Evolutionary conservation across 2,329 filamentous ascomycete species (phyloP), one percentile per base, ranked within the genome.

Genomic region (Didymella segeticola): DNA sequence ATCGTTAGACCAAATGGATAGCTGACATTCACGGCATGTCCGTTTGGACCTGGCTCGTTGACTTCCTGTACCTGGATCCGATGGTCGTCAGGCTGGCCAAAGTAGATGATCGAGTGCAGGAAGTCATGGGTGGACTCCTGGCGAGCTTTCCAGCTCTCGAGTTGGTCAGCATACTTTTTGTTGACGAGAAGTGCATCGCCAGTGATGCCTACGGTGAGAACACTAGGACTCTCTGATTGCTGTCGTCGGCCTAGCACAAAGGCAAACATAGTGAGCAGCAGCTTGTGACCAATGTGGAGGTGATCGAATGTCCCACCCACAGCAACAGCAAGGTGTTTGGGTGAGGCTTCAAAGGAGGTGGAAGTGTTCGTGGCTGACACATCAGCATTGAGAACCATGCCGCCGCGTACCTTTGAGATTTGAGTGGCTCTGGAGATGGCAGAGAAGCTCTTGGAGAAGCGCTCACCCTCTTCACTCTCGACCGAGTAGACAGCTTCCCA

Each of bases 291-390:
- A 4, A 90, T 87, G 71, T 99, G 95, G 19, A 99, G 83, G 75
- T 98, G 92, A 73, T 99, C 95, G 76, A 98, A 99, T 0, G 95
- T 99, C 9, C 95, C 95, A 25, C 93, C 95, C 11, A 98, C 85
- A 46, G 89, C 90, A 43, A 96, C 89, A 12, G 85, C 82, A 54
- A 80, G 77, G 71, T 90, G 84, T 34, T 74, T 69, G n/a, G 45
- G 7, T 10, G 42, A 57, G 25, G 22, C 20, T 45, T 31, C 60
- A 51, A 43, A 71, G 62, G 37, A 61, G 15, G 34, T 30, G 17
- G 39, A n/a, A 17, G 48, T 17, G 12, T 29, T 39, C 22, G 26
- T 29, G 15, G 14, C 17, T n/a, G 53, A 17, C 8, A 25, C 11
- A 12, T 14, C 10, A 1, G 42, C 23, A 19, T 47, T 48, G 15